A percentile compares a stretch with the other conserved stretches of the same genome.
Conservation (phyloP, 305 asterid genomes). For the Fraxinus platypoda region DNA sequence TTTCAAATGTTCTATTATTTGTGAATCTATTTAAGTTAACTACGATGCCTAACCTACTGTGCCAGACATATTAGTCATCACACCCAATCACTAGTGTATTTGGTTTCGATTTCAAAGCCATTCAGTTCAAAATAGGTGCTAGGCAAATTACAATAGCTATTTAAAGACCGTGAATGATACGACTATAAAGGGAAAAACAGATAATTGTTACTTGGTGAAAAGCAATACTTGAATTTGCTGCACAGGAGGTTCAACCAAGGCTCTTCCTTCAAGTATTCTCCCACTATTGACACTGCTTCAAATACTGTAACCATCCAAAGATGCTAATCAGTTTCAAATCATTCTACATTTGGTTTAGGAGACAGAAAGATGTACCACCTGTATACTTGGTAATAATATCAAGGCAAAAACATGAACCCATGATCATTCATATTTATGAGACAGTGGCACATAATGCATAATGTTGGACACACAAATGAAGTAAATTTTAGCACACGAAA, state of each 20-base stretch:
- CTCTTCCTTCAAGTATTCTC: constrained; percentile 86
- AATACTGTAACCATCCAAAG: constrained; percentile 44
- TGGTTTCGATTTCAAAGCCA: constrained; percentile 11
- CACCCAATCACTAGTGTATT: not conserved
- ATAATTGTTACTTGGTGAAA: constrained; percentile 6
- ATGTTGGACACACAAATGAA: not conserved
- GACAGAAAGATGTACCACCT: not conserved
- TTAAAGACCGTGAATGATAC: not conserved
- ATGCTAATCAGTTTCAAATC: constrained; percentile 23
- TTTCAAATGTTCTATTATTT: not conserved
- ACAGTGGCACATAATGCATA: not conserved
- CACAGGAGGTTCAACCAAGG: constrained; percentile 82
- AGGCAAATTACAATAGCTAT: not conserved
- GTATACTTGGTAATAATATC: constrained; percentile 12
- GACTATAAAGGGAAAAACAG: not conserved
- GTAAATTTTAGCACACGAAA: not conserved
- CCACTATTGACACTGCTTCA: constrained; percentile 72
- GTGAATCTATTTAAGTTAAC: not conserved
- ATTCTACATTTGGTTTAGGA: not conserved
- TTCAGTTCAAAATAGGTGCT: not conserved
- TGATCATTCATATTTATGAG: not conserved
- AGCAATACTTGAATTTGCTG: constrained; percentile 55
- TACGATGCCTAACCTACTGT: not conserved
- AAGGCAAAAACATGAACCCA: not conserved
- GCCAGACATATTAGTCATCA: not conserved